Conservation (phyloP, 169 alveolate species). For the Plasmodium vivax region DNA sequence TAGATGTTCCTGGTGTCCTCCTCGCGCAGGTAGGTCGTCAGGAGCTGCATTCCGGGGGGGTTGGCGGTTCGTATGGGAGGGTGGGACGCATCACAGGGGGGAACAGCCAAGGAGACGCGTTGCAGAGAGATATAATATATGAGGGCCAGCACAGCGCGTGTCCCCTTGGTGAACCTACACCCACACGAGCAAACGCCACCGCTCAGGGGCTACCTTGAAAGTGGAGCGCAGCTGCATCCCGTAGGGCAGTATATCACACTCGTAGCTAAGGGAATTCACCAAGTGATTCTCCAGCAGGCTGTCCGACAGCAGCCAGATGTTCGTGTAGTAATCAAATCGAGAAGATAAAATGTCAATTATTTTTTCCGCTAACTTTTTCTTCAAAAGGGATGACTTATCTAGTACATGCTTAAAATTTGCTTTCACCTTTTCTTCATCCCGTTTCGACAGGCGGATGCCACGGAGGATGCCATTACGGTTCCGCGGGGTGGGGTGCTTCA, state of each 20-base stretch:
- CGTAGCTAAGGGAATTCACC: slow-evolving; percentile 21
- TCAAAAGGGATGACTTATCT: slow-evolving; percentile 6
- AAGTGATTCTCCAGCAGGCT: slow-evolving; percentile 11
- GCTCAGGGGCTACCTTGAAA: background rate
- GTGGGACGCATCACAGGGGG: background rate
- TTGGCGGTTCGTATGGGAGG: background rate
- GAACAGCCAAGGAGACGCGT: too few relatives aligned
- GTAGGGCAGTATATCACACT: slow-evolving; percentile 37
- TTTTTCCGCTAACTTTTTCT: slow-evolving; percentile 10
- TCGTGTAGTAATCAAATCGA: slow-evolving; percentile 32
- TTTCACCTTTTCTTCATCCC: background rate
- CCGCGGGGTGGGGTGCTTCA: background rate
- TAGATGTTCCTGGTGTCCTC: slow-evolving; percentile 13
- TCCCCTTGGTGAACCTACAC: background rate
- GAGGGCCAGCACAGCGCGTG: too few relatives aligned
- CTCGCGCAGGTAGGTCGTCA: slow-evolving; percentile 13
- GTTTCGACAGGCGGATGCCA: background rate
- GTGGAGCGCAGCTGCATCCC: slow-evolving; percentile 45
- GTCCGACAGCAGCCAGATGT: slow-evolving; percentile 39
- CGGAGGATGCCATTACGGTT: background rate
- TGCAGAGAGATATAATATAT: background rate
- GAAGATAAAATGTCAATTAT: slow-evolving; percentile 28
- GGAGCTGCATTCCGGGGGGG: background rate
- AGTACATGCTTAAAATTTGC: slow-evolving; percentile 11
- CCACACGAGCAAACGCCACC: background rate